phyloP scores from a whole-genome alignment of 2,329 filamentous ascomycete species.

The Penicillium janthinellum region DNA sequence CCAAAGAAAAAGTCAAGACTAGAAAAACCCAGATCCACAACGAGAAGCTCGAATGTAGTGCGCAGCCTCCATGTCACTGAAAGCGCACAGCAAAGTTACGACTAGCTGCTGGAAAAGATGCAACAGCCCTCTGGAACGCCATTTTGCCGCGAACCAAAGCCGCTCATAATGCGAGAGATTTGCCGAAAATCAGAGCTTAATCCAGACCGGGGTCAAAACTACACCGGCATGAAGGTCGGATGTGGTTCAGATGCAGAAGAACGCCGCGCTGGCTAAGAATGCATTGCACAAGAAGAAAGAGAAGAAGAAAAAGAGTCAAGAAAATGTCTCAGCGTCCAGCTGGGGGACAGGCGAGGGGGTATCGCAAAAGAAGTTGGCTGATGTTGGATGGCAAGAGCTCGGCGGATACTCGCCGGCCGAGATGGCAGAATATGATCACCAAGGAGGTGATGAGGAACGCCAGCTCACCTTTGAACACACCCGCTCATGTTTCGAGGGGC shows the following conservation, averaged over 20 bases:
- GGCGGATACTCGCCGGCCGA: slow-evolving; percentile 4
- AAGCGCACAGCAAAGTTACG: slow-evolving; percentile 19
- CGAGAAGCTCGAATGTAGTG: neutral
- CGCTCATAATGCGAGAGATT: slow-evolving; percentile 4
- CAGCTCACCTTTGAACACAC: slow-evolving; percentile 23
- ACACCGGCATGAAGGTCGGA: neutral
- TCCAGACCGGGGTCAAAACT: neutral
- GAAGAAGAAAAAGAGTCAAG: slow-evolving; percentile 6
- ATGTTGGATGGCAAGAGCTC: slow-evolving; percentile 4
- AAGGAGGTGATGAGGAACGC: slow-evolving; percentile 13
- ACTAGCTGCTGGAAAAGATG: slow-evolving; percentile 15
- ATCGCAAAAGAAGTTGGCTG: slow-evolving; percentile 18
- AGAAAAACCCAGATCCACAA: neutral
- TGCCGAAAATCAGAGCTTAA: slow-evolving; percentile 5
- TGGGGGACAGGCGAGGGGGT: slow-evolving; percentile 11
- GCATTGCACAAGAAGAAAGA: slow-evolving; percentile 11
- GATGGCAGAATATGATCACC: slow-evolving; percentile 9
- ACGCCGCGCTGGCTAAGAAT: slow-evolving; percentile 30
- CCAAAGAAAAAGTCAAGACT: neutral
- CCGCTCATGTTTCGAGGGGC: slow-evolving; percentile 9
- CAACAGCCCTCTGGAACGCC: slow-evolving; percentile 12
- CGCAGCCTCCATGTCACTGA: slow-evolving; percentile 1
- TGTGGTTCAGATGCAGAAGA: slow-evolving; percentile 21
- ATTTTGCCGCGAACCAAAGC: slow-evolving; percentile 6
- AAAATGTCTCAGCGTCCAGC: slow-evolving; percentile 14